Base-by-base conservation (phyloP, 352 stramenopile species). In the Phytophthora chlamydospora region DNA sequence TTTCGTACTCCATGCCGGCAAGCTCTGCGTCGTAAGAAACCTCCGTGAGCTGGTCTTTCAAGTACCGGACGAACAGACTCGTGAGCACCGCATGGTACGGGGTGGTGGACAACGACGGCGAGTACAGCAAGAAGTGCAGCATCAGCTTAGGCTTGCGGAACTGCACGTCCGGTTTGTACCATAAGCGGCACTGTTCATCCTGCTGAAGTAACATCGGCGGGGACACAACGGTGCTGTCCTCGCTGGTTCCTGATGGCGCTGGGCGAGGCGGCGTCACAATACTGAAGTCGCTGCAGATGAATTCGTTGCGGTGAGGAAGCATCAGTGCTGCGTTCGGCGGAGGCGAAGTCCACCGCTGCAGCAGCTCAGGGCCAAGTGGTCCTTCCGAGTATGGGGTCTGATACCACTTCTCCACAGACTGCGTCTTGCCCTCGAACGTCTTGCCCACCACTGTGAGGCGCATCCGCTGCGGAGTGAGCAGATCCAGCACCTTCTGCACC, bases 131-230 rank as follows among this genome's bases (percentile, higher is more conserved):
- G 36, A 94, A 90, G 48, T 89, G 90, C 19, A 97, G 64, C 66
- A 93, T 93, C 12, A 97, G 65, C 66, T 97, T 97, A 3, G 92
- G 92, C 68, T 97, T 97, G 50, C 79, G 70, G 73, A 97, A 98
- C 19, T 88, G 68, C n/a, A 80, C 84, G 62, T 97, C 91, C 0
- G 85, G 76, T 62, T 97, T 96, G 77, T 90, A 95, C 87, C 85
- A 96, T 17, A 93, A 36, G 1, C 83, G 78, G n/a, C 71, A 83
- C 2, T 65, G 49, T 5, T 75, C 69, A 46, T 89, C 78, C 7
- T 88, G 56, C 14, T 71, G 76, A 11, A 91, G 24, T 11, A 88
- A 46, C 36, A 75, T 14, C 10, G 79, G 78, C 9, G 61, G 48
- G 21, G 57, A 61, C 24, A 53, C 35, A 10, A 13, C 13, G 21